Conservation (phyloP, 129 eudicot genomes). For the Pulicaria dysenterica region DNA sequence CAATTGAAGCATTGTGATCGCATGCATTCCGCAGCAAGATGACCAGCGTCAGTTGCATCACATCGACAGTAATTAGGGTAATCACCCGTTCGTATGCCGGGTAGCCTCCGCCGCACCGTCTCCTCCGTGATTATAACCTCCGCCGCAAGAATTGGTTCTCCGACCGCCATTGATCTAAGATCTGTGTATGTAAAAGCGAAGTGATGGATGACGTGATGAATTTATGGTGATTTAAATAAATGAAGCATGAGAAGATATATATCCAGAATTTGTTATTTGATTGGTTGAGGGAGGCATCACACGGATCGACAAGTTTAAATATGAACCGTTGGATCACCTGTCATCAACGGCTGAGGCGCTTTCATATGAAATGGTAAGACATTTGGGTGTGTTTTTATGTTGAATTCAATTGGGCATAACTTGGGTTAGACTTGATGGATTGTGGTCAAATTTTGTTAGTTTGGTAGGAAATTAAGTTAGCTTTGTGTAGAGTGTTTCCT, state of each 20-base stretch:
- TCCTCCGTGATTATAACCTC: slow-evolving; percentile 30
- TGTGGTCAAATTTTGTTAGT: slow-evolving; percentile 22
- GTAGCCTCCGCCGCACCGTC: background rate
- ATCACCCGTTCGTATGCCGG: no score
- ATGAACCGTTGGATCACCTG: background rate
- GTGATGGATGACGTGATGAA: no score
- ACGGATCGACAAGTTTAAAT: background rate
- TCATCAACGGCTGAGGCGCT: background rate
- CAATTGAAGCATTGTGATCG: no score
- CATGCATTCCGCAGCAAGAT: no score
- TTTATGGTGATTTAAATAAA: background rate
- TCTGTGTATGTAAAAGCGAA: no score
- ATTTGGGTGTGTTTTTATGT: slow-evolving; percentile 18
- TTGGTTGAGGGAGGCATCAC: background rate
- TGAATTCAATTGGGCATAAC: slow-evolving; percentile 45
- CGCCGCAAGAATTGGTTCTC: slow-evolving; percentile 27
- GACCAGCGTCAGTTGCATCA: no score
- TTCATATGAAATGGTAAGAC: background rate
- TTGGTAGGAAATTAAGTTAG: slow-evolving; percentile 52
- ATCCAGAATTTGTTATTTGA: background rate
- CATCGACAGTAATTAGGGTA: no score
- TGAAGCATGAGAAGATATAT: background rate
- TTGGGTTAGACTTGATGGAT: slow-evolving; percentile 36
- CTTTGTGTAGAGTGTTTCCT: slow-evolving; percentile 38
- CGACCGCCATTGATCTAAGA: slow-evolving; percentile 7